Evolutionary conservation across 1,284 basidiomycete species (phyloP).

Genomic region (Leccinum proximum): DNA sequence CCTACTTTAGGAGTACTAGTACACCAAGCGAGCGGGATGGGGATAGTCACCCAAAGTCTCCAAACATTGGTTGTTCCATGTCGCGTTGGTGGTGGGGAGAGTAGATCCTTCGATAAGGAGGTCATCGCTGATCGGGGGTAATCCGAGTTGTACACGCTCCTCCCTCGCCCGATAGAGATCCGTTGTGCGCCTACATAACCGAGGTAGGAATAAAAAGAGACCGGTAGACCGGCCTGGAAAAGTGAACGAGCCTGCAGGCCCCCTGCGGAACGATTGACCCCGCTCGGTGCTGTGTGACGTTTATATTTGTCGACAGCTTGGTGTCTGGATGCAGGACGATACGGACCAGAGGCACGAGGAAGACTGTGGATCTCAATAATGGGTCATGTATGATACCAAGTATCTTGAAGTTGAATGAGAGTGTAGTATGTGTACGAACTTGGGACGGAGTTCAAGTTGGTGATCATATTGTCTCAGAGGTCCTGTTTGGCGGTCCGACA

Average conservation of each 20-base stretch:
- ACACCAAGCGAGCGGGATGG: too few relatives aligned
- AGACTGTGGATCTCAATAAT: slow-evolving; percentile 49
- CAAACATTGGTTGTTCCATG: slow-evolving; percentile 77
- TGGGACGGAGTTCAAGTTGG: too few relatives aligned
- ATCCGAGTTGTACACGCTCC: slow-evolving; percentile 47
- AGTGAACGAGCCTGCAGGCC: slow-evolving; percentile 47
- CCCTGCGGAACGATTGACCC: slow-evolving; percentile 47
- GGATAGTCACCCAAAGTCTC: slow-evolving; percentile 77
- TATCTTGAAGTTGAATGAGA: too few relatives aligned
- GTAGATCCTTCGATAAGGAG: slow-evolving; percentile 72
- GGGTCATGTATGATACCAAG: too few relatives aligned
- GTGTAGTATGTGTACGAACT: too few relatives aligned
- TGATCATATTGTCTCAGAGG: too few relatives aligned
- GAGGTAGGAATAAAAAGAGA: slow-evolving; percentile 57
- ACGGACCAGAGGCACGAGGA: slow-evolving; percentile 41
- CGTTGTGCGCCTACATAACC: slow-evolving; percentile 60
- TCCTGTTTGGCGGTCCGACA: too few relatives aligned
- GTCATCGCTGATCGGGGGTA: slow-evolving; percentile 55
- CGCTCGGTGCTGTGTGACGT: slow-evolving; percentile 27
- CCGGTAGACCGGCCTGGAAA: slow-evolving; percentile 45
- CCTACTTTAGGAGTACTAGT: too few relatives aligned
- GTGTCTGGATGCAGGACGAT: slow-evolving; percentile 35
- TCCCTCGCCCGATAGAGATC: slow-evolving; percentile 60
- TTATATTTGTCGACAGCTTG: slow-evolving; percentile 17
- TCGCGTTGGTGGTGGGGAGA: slow-evolving; percentile 56